Evolutionary conservation across 1,139 yeast genomes (phyloP), one percentile per base, ranked within the genome.

Genomic region (Geotrichum fermentans): DNA sequence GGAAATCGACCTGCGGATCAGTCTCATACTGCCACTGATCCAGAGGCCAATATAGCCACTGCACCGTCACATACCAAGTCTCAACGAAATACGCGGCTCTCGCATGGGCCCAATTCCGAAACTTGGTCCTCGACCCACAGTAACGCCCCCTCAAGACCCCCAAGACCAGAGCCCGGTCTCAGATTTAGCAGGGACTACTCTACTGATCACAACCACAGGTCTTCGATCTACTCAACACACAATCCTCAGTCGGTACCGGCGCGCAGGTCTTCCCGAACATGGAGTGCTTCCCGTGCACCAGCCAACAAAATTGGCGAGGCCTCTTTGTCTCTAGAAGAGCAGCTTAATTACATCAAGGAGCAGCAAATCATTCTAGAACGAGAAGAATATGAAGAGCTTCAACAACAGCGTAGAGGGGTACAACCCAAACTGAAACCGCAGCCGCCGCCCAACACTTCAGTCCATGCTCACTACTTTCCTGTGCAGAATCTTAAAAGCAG

Each of bases 301-400:
- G 7, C 40, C 22, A 6, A n/a, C 22, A 4, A 34, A 11, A n/a
- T 21, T n/a, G 13, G 10, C 28, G 28, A 10, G 11, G 45, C 18
- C 21, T 14, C 41, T 10, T 22, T 45, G 21, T 33, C 49, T 21
- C 33, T 47, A 3, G 40, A 47, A 11, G 36, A 47, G 16, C 50
- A 47, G 20, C 45, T 47, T 37, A 43, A 47, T 29, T 47, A 47
- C 36, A 47, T 47, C 21, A 42, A 47, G 35, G 26, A 47, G 21
- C 50, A 47, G 26, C 50, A 47, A 32, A 22, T 47, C 13, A 30
- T 32, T 16, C 38, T 47, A 10, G 43, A 47, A 21, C 40, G 40
- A 4, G 47, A 47, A 38, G 50, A 47, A 16, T 13, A 33, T 32
- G 37, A 34, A 21, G 40, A 40, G 39, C 45, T 6, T 6, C 28